Conservation (phyloP, 352 stramenopile genomes). For the Phytophthora idaei region DNA sequence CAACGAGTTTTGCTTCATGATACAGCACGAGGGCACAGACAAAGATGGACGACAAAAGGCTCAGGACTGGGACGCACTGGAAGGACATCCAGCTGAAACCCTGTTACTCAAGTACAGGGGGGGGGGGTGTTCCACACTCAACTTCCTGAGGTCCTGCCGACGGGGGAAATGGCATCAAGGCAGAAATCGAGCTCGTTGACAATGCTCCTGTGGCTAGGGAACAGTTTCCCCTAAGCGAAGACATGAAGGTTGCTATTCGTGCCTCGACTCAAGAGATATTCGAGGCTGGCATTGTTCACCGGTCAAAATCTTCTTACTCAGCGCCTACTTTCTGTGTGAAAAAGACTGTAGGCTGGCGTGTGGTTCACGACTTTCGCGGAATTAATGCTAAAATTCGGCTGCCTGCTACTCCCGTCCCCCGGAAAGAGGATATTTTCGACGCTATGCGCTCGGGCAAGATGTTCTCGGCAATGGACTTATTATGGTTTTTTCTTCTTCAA, state of each 20-base stretch:
- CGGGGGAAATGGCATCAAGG: not conserved
- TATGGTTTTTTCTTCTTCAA: slow-evolving; percentile 3
- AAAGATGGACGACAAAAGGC: not conserved
- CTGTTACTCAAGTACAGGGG: slow-evolving; percentile 1
- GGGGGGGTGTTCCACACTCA: not conserved
- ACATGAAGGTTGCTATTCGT: not conserved
- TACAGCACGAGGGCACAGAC: not conserved
- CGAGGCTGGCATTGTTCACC: slow-evolving; percentile 2
- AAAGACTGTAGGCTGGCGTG: slow-evolving; percentile 1
- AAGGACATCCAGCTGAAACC: not conserved
- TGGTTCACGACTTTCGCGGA: slow-evolving; percentile 5
- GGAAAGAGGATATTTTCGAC: slow-evolving; percentile 13
- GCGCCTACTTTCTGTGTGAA: slow-evolving; percentile 3
- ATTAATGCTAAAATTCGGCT: slow-evolving; percentile 5
- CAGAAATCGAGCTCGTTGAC: slow-evolving; percentile 2
- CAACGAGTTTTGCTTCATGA: slow-evolving; percentile 20
- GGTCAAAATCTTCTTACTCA: not conserved
- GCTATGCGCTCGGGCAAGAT: not conserved
- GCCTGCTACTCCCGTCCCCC: not conserved
- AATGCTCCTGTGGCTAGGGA: not conserved
- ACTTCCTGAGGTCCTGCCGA: not conserved
- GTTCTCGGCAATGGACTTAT: not conserved
- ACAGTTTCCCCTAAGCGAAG: slow-evolving; percentile 9
- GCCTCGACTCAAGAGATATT: not conserved
- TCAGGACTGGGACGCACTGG: not conserved